These are phyloP conservation scores for Pestalotiopsis sp. DNA, from an alignment of 2,329 filamentous ascomycete genomes.

Conservation along the genomic window DNA sequence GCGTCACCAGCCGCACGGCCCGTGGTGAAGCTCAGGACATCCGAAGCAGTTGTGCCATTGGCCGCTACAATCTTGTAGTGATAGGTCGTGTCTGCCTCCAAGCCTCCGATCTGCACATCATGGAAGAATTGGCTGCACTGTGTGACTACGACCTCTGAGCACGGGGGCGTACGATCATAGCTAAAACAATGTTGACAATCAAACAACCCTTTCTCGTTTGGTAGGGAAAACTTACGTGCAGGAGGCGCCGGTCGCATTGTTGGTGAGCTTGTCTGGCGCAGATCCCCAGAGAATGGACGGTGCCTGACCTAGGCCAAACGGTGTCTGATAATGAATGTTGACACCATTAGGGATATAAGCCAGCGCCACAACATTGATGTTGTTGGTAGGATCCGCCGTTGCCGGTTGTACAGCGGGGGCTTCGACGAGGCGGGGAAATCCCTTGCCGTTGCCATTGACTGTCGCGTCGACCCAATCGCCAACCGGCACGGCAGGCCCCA, in stretches of 20 bases:
- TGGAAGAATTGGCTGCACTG: conserved; percentile 9
- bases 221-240: neutral
- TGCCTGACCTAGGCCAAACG: conserved; percentile 5
- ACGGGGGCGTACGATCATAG: conserved; percentile 7
- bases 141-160: conserved; percentile 8
- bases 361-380: conserved; percentile 10
- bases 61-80: conserved; percentile 8
- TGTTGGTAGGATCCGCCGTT: conserved; percentile 1
- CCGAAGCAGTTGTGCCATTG: conserved; percentile 8
- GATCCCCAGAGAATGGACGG: neutral
- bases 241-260: neutral
- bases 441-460: conserved; percentile 9
- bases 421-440: conserved; percentile 11
- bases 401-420: conserved; percentile 6
- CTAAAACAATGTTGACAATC: neutral
- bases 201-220: neutral
- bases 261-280: neutral
- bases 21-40: conserved; percentile 7
- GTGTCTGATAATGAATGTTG: conserved; percentile 9
- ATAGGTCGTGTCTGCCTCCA: conserved; percentile 1
- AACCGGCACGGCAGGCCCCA: neutral
- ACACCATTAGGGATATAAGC: conserved; percentile 8
- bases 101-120: neutral
- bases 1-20: conserved; percentile 4
- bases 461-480: conserved; percentile 9